phyloP scores from a whole-genome alignment of 441 rosid species.

The Bocquillonia castaneifolia region DNA sequence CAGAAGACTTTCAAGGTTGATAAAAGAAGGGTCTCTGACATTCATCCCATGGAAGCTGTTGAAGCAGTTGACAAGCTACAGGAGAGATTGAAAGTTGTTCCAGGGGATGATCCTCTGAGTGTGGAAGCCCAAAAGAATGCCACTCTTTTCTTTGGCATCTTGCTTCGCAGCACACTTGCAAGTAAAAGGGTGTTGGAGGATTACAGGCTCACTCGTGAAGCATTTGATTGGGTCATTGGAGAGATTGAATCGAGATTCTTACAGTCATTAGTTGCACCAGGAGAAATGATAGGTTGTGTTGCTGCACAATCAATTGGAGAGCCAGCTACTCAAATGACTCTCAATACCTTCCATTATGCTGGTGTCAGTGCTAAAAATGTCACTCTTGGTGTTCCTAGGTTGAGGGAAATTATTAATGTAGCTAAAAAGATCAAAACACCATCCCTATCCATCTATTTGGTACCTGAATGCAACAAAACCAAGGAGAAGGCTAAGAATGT shows the following conservation, averaged over 20 bases:
- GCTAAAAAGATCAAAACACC: slow-evolving; percentile 98
- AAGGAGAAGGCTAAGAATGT: slow-evolving; percentile 95
- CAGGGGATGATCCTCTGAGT: slow-evolving; percentile 85
- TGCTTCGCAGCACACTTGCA: slow-evolving; percentile 96
- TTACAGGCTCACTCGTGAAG: slow-evolving; percentile 93
- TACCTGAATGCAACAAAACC: slow-evolving; percentile 69
- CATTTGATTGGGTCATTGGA: slow-evolving; percentile 97
- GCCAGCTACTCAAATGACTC: slow-evolving; percentile 99
- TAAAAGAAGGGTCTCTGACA: slow-evolving; percentile 68
- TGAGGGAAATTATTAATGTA: slow-evolving; percentile 93
- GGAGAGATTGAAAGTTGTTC: slow-evolving; percentile 95
- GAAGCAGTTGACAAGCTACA: slow-evolving; percentile 97
- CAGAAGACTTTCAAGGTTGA: slow-evolving; percentile 93
- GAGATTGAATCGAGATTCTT: slow-evolving; percentile 92
- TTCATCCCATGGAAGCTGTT: slow-evolving; percentile 96
- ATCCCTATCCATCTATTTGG: slow-evolving; percentile 77
- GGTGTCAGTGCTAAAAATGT: slow-evolving; percentile 99
- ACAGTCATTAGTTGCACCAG: slow-evolving; percentile 92
- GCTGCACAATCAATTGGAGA: slow-evolving; percentile 99
- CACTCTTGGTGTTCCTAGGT: slow-evolving; percentile 95
- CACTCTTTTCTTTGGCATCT: slow-evolving; percentile 85
- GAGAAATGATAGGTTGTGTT: slow-evolving; percentile 99
- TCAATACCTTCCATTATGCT: slow-evolving; percentile 97
- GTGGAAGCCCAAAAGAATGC: slow-evolving; percentile 99
- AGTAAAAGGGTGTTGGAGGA: slow-evolving; percentile 98